These are phyloP conservation scores for Pichia exigua DNA, from an alignment of 805 yeast species.

Conservation along the genomic window DNA sequence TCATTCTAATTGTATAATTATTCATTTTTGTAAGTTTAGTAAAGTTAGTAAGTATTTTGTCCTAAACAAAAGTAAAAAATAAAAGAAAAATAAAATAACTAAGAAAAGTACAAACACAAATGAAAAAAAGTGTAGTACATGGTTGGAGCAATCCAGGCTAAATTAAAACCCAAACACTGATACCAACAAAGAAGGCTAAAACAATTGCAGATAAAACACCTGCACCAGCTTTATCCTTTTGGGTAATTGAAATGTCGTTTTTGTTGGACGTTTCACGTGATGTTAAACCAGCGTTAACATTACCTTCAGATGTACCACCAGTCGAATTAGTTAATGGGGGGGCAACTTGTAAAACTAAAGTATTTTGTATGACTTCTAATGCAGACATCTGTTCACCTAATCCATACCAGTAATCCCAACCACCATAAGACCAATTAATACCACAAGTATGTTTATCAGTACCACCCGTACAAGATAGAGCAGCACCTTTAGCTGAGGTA, in stretches of 20 bases:
- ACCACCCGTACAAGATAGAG: slow-evolving; percentile 77
- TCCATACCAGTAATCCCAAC: slow-evolving; percentile 66
- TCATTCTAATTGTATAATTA: background rate
- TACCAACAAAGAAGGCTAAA: slow-evolving; percentile 50
- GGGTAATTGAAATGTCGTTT: slow-evolving; percentile 41
- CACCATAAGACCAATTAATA: slow-evolving; percentile 50
- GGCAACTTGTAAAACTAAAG: slow-evolving; percentile 31
- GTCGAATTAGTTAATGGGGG: slow-evolving; percentile 54
- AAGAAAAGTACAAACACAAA: background rate
- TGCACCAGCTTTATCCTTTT: slow-evolving; percentile 80
- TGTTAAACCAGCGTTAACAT: slow-evolving; percentile 45
- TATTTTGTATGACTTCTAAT: slow-evolving; percentile 50
- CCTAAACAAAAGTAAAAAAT: background rate
- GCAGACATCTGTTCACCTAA: slow-evolving; percentile 83
- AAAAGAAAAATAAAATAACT: background rate
- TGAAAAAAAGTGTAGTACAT: background rate
- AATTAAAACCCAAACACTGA: slow-evolving; percentile 68
- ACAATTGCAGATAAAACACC: slow-evolving; percentile 78
- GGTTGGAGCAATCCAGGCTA: slow-evolving; percentile 24
- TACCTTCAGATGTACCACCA: slow-evolving; percentile 68
- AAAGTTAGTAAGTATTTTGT: background rate
- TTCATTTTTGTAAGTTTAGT: background rate
- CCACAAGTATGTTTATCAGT: slow-evolving; percentile 84
- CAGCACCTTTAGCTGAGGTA: slow-evolving; percentile 61
- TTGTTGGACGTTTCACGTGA: slow-evolving; percentile 39